Conservation (phyloP, 2,329 filamentous ascomycete genomes). For the Pseudogymnoascus sp. region DNA sequence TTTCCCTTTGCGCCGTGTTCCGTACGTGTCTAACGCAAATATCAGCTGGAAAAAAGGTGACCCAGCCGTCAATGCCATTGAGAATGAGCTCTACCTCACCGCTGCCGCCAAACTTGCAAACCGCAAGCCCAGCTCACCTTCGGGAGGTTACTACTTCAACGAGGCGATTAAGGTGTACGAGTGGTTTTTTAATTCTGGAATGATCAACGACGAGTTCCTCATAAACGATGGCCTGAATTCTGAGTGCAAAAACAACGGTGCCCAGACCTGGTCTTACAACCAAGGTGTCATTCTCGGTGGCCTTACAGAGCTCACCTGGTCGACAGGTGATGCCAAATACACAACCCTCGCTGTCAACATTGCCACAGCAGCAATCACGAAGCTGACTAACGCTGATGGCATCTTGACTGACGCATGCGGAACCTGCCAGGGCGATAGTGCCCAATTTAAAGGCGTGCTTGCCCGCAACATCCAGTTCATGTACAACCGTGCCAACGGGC, state of each 20-base stretch:
- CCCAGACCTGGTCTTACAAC: slow-evolving; percentile 45
- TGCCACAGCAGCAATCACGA: slow-evolving; percentile 44
- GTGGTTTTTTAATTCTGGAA: slow-evolving; percentile 42
- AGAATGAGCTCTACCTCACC: slow-evolving; percentile 49
- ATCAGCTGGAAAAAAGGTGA: slow-evolving; percentile 46
- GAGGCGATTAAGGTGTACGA: slow-evolving; percentile 42
- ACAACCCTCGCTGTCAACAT: slow-evolving; percentile 45
- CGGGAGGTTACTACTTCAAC: slow-evolving; percentile 47
- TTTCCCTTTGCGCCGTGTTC: background rate
- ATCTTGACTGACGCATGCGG: slow-evolving; percentile 50
- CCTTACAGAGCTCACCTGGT: slow-evolving; percentile 49
- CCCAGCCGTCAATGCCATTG: slow-evolving; percentile 46
- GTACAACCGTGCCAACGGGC: slow-evolving; percentile 30
- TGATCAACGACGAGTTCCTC: slow-evolving; percentile 39
- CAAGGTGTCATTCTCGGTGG: slow-evolving; percentile 55
- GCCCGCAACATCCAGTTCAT: slow-evolving; percentile 55
- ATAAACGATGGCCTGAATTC: slow-evolving; percentile 47
- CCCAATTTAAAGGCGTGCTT: slow-evolving; percentile 68
- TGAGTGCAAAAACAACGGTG: slow-evolving; percentile 43
- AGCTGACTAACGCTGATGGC: slow-evolving; percentile 37
- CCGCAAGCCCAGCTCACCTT: slow-evolving; percentile 43
- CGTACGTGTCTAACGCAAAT: slow-evolving; percentile 5
- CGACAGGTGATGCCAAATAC: slow-evolving; percentile 34
- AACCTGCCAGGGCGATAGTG: slow-evolving; percentile 38
- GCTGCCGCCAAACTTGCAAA: slow-evolving; percentile 49